Evolutionary conservation across 352 stramenopile species (phyloP), one percentile per base, ranked within the genome.

Genomic region (Pythium dissimile): DNA sequence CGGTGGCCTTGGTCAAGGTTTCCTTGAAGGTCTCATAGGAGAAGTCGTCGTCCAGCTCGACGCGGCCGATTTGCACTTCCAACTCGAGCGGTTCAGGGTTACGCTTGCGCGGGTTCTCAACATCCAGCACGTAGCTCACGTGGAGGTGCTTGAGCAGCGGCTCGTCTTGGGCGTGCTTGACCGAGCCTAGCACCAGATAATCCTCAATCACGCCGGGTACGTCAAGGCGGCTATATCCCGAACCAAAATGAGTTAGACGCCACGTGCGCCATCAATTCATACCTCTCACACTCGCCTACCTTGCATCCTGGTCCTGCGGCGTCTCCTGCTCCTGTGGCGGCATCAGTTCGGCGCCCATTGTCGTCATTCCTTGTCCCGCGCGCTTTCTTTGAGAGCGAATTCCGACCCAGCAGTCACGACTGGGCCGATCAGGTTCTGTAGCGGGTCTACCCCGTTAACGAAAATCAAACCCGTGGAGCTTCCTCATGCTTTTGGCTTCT

Each of bases 11-110:
- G 38, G 35, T 62, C 31, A 86, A 42, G 54, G 60, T 77, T 24
- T 37, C 45, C 39, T 78, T 73, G 66, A 89, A 89, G 28, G 64
- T 69, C 31, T 84, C 79, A 54, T 80, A 84, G 32, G 76, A 70
- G 64, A 71, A 76, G 38, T 85, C 77, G 55, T 86, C 75, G 60
- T 89, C 79, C 54, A 89, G 64, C 35, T 87, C 71, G 16, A 89
- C 70, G 50, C 75, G 66, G 3, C 61, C 71, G 21, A 82, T 59
- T 30, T 60, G 58, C 12, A 66, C 48, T 13, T 77, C 58, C 5
- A 63, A 42, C 30, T 50, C 12, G 18, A 47, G 21, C 23, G 71
- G 55, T 1, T 37, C 49, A 15, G 24, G 52, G 38, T 35, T 67
- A 8, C 78, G 73, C 48, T 87, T 87, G 23, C 79, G 76, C n/a